Percentiles rank a stretch among this genome's conserved stretches.
phyloP scores from a whole-genome alignment of 2,329 filamentous ascomycete species.

The Ophiostoma sp. region DNA sequence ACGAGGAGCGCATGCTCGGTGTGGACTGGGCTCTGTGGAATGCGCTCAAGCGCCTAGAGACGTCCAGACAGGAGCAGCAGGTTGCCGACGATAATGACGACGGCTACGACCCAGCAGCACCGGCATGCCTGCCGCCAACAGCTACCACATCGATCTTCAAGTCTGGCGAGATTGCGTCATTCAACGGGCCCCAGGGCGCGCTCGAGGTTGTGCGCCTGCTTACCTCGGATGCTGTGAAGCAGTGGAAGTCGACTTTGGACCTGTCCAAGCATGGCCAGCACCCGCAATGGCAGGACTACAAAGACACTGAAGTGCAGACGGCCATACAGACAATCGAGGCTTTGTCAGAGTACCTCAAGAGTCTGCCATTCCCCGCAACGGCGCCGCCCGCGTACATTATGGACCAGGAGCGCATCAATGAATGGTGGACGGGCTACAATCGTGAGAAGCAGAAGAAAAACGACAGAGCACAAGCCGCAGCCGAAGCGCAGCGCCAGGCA shows the following conservation, averaged over 20 bases:
- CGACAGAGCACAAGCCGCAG: conserved; percentile 32
- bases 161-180: conserved; percentile 8
- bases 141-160: neutral
- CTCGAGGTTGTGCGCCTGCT: conserved; percentile 40
- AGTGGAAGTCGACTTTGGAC: conserved; percentile 40
- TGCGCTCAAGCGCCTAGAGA: conserved; percentile 21
- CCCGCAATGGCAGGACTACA: conserved; percentile 34
- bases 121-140: neutral
- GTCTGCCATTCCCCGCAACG: conserved; percentile 45
- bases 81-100: conserved; percentile 21
- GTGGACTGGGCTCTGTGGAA: conserved; percentile 25
- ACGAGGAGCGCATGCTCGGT: conserved; percentile 35
- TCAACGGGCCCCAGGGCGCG: conserved; percentile 33
- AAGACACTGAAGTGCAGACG: conserved; percentile 40
- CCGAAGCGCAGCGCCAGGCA: conserved; percentile 14
- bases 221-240: conserved; percentile 39
- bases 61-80: conserved; percentile 7
- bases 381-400: conserved; percentile 50
- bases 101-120: conserved; percentile 15
- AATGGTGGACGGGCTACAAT: conserved; percentile 49
- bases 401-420: conserved; percentile 42
- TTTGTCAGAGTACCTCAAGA: conserved; percentile 39
- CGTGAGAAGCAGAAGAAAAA: conserved; percentile 31
- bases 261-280: conserved; percentile 34
- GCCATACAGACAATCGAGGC: conserved; percentile 42